These are phyloP conservation scores for Schizochytrium sp. DNA, from an alignment of 108 stramenopile genomes.

Conservation along the genomic window DNA sequence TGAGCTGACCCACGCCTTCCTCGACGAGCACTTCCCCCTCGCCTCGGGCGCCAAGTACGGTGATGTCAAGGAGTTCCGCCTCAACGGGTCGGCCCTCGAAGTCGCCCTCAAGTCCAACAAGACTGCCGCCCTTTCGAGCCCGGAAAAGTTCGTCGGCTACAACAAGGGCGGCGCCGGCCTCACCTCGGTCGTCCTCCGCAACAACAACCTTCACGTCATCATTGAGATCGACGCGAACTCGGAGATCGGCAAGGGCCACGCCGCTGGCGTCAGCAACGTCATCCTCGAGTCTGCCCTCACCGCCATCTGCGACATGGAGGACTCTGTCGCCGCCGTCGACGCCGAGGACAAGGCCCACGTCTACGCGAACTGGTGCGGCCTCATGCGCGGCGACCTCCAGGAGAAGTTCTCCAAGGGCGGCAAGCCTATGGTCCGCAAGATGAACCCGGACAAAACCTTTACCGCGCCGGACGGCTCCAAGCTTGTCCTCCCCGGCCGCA, in stretches of 20 bases:
- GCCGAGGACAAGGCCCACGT: constrained; percentile 26
- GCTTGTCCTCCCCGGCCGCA: constrained; percentile 17
- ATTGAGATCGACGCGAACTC: constrained; percentile 15
- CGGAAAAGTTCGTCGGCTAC: background rate
- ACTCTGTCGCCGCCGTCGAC: constrained; percentile 29
- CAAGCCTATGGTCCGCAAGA: background rate
- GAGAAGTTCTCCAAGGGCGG: constrained; percentile 10
- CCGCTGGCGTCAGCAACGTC: background rate
- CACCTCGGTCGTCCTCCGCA: constrained; percentile 13
- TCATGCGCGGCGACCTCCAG: background rate
- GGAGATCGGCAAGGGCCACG: background rate
- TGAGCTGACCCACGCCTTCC: background rate
- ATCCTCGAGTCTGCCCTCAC: constrained; percentile 14
- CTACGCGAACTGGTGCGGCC: constrained; percentile 16
- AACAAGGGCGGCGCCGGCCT: background rate
- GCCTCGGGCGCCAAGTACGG: background rate
- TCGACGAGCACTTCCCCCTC: constrained; percentile 16
- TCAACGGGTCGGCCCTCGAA: background rate
- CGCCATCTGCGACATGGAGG: constrained; percentile 27
- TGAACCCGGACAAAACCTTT: background rate
- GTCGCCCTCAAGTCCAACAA: background rate
- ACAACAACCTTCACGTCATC: constrained; percentile 18
- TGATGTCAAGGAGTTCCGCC: background rate
- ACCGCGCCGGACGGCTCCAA: background rate
- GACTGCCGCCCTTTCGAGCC: background rate